A percentile compares a stretch with the other conserved stretches of the same genome.
phyloP scores from a whole-genome alignment of 2,329 filamentous ascomycete genomes.

The Daldinia sp. region DNA sequence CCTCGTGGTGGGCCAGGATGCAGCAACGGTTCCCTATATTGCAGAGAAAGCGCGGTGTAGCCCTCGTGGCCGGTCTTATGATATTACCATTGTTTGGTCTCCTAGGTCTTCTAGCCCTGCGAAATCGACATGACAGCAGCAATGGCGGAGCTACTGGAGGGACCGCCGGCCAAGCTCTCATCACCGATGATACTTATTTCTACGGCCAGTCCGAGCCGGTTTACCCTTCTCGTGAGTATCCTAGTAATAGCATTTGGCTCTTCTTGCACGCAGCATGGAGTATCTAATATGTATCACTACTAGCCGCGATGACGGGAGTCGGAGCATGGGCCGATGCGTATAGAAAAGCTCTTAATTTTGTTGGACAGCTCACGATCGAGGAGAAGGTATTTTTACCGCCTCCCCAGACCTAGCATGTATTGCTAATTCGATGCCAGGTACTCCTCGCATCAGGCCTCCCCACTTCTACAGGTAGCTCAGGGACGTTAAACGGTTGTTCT shows the following conservation, averaged over 20 bases:
- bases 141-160: conserved; percentile 18
- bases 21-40: conserved; percentile 48
- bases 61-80: conserved; percentile 47
- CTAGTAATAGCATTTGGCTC: neutral
- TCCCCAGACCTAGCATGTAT: conserved; percentile 2
- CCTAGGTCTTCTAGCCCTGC: conserved; percentile 50
- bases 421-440: conserved; percentile 58
- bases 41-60: conserved; percentile 46
- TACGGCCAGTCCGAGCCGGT: conserved; percentile 64
- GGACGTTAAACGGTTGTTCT: conserved; percentile 57
- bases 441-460: conserved; percentile 79
- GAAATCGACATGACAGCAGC: conserved; percentile 37
- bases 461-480: conserved; percentile 56
- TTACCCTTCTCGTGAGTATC: conserved; percentile 63
- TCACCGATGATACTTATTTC: conserved; percentile 60
- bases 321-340: conserved; percentile 77
- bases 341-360: conserved; percentile 74
- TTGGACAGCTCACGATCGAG: conserved; percentile 77
- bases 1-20: conserved; percentile 39
- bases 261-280: neutral
- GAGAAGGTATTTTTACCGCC: conserved; percentile 69
- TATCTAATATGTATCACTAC: conserved; percentile 43
- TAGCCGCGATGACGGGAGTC: conserved; percentile 67
- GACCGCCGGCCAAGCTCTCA: conserved; percentile 41
- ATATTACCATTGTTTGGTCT: conserved; percentile 51